Base-by-base conservation (phyloP, 176 grass and related monocot genomes). In the Rhynchospora tenuis region DNA sequence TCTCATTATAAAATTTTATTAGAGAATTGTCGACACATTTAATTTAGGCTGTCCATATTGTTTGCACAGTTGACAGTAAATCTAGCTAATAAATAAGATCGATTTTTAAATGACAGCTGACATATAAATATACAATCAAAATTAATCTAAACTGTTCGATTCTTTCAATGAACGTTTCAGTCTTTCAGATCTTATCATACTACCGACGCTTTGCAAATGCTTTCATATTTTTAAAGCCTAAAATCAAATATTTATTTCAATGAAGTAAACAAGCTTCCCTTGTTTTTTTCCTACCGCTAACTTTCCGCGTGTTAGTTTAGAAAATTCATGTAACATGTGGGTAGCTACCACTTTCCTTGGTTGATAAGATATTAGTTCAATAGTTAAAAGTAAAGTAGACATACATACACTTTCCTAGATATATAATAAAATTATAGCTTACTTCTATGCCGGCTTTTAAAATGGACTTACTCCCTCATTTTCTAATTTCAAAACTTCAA, bases 291-390 rank as follows among this genome's bases (percentile, higher is more conserved):
- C 71, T 74, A 28, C 46, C n/a, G 51, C 12, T 22, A 19, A 74
- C 71, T 74, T 74, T 74, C 46, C 46, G 23, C 71, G 71, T 74
- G 71, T 51, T 74, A 52, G 71, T 74, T 74, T 52, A 51, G 46
- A 74, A 74, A 52, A 74, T 73, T 74, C 46, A 52, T 5, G 7
- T 74, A 38, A 28, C 13, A 52, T 52, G 33, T 51, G 14, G 22
- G 46, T 74, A 28, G 46, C 71, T 74, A 52, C 46, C 71, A 74
- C 43, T 43, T 72, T 46, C 64, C 17, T 72, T 45, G 42, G 2
- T 72, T 48, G 44, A 51, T 48, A 73, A 50, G 70, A 73, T 50
- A 73, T 73, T 74, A 74, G 46, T 74, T 48, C 3, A 74, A 50
- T 74, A 27, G 45, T 74, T 52, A 52, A 3, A 38, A 38, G 33